These are phyloP conservation scores for Musa schizocarpa DNA, from an alignment of 176 grass and related monocot genomes.

Conservation along the genomic window DNA sequence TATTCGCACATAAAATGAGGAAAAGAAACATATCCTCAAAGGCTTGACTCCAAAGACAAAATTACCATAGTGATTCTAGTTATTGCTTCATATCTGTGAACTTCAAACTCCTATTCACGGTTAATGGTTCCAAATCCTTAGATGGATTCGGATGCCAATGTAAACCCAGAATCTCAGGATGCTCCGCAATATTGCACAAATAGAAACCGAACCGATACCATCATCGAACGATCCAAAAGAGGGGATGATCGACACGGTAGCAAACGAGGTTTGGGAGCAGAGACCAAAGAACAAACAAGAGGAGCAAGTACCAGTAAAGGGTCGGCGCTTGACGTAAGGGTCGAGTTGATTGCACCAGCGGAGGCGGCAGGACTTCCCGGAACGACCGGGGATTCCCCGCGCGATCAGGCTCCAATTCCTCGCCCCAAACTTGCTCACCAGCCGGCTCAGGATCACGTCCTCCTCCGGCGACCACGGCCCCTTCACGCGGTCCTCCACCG, in stretches of 20 bases:
- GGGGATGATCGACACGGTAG: too few species aligned
- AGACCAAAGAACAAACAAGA: background rate
- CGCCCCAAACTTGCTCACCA: slow-evolving; percentile 62
- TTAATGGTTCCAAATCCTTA: background rate
- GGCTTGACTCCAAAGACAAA: background rate
- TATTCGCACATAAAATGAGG: too few species aligned
- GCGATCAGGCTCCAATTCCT: slow-evolving; percentile 89
- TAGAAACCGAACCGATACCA: too few species aligned
- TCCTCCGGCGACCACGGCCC: slow-evolving; percentile 86
- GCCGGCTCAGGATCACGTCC: slow-evolving; percentile 50
- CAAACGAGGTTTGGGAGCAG: too few species aligned
- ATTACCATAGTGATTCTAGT: background rate
- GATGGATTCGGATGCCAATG: background rate
- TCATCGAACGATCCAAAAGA: too few species aligned
- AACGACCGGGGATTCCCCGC: slow-evolving; percentile 68
- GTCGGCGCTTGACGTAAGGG: slow-evolving; percentile 92
- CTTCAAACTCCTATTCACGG: background rate
- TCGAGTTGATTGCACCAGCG: slow-evolving; percentile 97
- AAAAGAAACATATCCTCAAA: background rate
- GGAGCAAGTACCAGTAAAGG: slow-evolving; percentile 63
- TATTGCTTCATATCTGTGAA: background rate
- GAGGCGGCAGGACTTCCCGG: slow-evolving; percentile 92
- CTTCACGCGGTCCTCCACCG: slow-evolving; percentile 57
- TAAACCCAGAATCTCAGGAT: background rate
- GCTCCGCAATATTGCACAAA: too few species aligned